Percentiles rank a stretch among this genome's conserved stretches.
phyloP scores from a whole-genome alignment of 495 filamentous ascomycete species.

The Aspergillus diversus region DNA sequence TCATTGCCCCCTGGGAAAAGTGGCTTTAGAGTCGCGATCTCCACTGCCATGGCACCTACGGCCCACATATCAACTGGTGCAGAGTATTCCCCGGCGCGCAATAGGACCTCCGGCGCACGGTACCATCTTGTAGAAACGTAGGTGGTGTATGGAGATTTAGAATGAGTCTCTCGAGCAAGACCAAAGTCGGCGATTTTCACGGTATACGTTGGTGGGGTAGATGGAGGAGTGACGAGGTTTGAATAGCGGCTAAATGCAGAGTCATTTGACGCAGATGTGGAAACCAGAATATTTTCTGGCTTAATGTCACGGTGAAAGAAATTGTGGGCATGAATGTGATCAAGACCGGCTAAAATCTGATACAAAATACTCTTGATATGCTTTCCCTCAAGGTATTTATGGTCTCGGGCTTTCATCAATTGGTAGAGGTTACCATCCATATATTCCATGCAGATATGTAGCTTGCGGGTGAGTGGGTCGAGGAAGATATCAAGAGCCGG shows the following conservation, averaged over 20 bases:
- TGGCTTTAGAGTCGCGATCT: constrained; percentile 96
- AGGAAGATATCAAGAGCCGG: constrained; percentile 98
- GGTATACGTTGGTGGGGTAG: constrained; percentile 88
- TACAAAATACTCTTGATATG: constrained; percentile 98
- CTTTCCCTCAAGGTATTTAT: constrained; percentile 84
- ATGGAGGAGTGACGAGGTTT: constrained; percentile 88
- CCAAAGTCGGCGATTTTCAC: constrained; percentile 99
- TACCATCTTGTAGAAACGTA: constrained; percentile 99
- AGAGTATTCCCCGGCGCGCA: constrained; percentile 96
- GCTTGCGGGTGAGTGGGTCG: constrained; percentile 90
- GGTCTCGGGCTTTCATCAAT: constrained; percentile 96
- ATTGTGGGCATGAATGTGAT: constrained; percentile 94
- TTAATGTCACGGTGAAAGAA: constrained; percentile 99
- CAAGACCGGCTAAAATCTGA: constrained; percentile 93
- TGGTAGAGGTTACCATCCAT: constrained; percentile 99
- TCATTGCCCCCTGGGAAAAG: constrained; percentile 98
- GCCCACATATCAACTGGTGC: constrained; percentile 99
- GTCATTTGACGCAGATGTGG: constrained; percentile 84
- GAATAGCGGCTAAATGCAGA: constrained; percentile 90
- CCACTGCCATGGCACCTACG: constrained; percentile 98
- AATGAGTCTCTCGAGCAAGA: constrained; percentile 95
- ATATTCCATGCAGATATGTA: constrained; percentile 99
- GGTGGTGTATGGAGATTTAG: constrained; percentile 93
- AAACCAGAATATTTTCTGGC: constrained; percentile 97
- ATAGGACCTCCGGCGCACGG: constrained; percentile 91